Base-by-base conservation (phyloP, 768 basidiomycete species). In the Tricholoma sp. region DNA sequence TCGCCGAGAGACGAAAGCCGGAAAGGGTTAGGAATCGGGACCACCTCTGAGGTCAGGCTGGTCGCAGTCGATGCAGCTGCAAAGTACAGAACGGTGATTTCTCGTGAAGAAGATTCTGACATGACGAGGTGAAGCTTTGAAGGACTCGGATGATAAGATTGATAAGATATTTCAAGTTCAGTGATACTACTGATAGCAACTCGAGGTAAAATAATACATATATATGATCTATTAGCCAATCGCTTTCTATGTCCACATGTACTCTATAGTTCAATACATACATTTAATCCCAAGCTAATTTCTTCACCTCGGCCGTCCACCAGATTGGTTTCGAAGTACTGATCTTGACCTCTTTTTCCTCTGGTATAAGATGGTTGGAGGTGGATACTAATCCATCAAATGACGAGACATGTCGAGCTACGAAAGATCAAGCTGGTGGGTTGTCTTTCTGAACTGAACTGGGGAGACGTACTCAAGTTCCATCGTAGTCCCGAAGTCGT, bases 371-470 rank as follows among this genome's bases (percentile, higher is more conserved):
- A 61, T 97, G 94, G 64, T 99, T 99, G 0, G 95, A 98, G 0
- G 95, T 97, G 0, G 96, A 98, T 0, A 99, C 70, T 20, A 92
- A 64, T 0, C 91, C 91, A 39, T 89, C 85, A 57, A 98, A 91
- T 0, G 86, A 91, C 0, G 94, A 97, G 59, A 74, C 71, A 45
- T 76, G 69, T 17, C 85, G 76, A 55, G 76, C 87, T 89, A 68
- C 29, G 50, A 37, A 12, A 52, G 13, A 20, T 32, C 12, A 50
- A 29, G 9, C 7, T 41, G 17, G 20, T 54, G 18, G 52, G 37
- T 52, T 29, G 11, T 36, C 37, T 15, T 20, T 24, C 20, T 2
- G 47, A 6, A 20, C 20, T n/a, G 3, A 52, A 20, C 57, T 13
- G 52, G n/a, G n/a, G 20, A 28, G 1, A 74, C 82, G 59, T 63